Base-by-base conservation (phyloP, 1,284 basidiomycete genomes). In the Pyrrhoderma lamaoense region DNA sequence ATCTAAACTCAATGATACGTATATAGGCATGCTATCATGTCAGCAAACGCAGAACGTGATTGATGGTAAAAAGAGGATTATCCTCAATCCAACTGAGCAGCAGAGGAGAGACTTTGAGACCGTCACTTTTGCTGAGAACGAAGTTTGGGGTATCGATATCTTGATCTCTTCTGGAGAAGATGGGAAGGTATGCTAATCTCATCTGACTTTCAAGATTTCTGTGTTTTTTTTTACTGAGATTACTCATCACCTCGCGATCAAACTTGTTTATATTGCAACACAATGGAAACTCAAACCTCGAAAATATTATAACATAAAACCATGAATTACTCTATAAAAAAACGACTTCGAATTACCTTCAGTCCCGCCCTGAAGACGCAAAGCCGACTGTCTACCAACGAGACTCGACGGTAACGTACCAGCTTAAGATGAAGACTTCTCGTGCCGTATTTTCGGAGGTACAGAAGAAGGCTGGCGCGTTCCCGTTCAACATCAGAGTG, bases 361-460 rank as follows among this genome's bases (percentile, higher is more conserved):
- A 54, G 88, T 88, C 92, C 53, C 89, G 91, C 53, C 61, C 85
- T 39, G 91, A 95, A 67, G 88, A 93, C 61, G 82, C 89, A 37
- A 82, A 89, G 65, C 96, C 93, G 47, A 91, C 90, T 37, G 85
- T 99, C 65, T 97, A 90, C 77, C 93, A 96, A 70, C 84, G 91
- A 59, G 89, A 91, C 64, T 82, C 82, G 49, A 74, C 79, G 39
- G 78, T 94, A 57, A 95, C 90, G 47, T 99, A 98, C 74, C 89
- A 94, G 67, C 79, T 98, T 63, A 99, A 98, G 77, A 88, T 96
- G 84, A 96, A 95, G 75, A 95, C 90, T 51, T 94, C 93, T 48
- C 86, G 95, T 60, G 82, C 88, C 31, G 88, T 96, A 44, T 97
- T 96, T 72, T 88, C 88, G 47, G 95, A 98, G 71, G 90, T 98